These are phyloP conservation scores for Podospora anserina DNA, from an alignment of 495 filamentous ascomycete genomes.

Conservation along the genomic window DNA sequence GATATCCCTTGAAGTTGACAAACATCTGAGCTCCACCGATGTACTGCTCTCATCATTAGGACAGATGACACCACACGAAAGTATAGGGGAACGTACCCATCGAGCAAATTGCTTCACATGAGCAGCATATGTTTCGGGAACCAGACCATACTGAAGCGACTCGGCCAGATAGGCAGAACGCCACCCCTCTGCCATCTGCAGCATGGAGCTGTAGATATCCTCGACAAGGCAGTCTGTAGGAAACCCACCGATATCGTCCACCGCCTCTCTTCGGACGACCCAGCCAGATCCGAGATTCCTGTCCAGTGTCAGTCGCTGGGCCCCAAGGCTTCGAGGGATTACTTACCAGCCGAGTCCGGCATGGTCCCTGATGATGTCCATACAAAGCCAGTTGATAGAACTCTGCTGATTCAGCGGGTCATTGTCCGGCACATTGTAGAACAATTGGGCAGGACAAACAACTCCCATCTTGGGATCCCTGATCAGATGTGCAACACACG, in stretches of 20 bases:
- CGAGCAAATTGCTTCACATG: constrained; percentile 53
- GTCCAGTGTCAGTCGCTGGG: constrained; percentile 24
- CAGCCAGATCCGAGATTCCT: constrained; percentile 57
- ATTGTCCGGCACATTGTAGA: constrained; percentile 52
- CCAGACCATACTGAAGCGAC: constrained; percentile 50
- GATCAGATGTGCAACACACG: constrained; percentile 48
- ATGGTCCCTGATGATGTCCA: constrained; percentile 50
- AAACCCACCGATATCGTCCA: constrained; percentile 52
- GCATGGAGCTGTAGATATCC: constrained; percentile 47
- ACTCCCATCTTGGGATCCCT: constrained; percentile 47
- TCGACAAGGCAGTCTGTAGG: constrained; percentile 50
- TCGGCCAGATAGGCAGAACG: constrained; percentile 51
- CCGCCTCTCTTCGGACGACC: constrained; percentile 45
- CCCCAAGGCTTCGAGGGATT: neutral
- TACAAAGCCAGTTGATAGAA: constrained; percentile 21
- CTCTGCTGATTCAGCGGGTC: constrained; percentile 47
- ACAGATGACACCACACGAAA: neutral
- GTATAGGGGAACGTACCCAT: constrained; percentile 31
- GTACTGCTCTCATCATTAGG: neutral
- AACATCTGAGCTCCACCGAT: constrained; percentile 10
- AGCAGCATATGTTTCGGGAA: constrained; percentile 47
- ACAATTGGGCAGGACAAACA: constrained; percentile 52
- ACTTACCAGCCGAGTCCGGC: constrained; percentile 21
- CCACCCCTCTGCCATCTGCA: constrained; percentile 52
- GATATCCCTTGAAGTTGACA: constrained; percentile 5